Evolutionary conservation across 305 asterid species (phyloP).

Genomic region (Fraxinus baroniana): DNA sequence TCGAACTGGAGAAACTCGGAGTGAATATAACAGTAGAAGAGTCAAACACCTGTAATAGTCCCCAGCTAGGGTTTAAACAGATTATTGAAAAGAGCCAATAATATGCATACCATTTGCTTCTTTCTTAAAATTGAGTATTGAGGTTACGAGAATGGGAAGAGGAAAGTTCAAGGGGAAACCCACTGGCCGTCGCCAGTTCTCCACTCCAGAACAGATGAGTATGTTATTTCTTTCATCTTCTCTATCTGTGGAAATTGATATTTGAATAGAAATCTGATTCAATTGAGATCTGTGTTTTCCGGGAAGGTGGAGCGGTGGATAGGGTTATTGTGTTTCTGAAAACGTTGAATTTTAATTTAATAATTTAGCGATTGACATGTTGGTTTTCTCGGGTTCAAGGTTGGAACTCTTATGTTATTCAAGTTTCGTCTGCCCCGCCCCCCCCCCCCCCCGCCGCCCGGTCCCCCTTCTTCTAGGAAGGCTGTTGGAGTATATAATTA

Average conservation of each 20-base stretch:
- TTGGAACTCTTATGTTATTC: neutral
- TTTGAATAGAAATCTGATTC: neutral
- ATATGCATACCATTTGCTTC: neutral
- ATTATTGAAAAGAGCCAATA: neutral
- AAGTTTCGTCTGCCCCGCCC: neutral
- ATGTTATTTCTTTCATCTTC: neutral
- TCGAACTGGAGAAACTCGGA: neutral
- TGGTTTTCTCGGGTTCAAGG: neutral
- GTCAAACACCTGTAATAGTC: neutral
- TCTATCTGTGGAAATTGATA: neutral
- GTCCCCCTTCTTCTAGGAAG: no score
- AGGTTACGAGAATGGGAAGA: constrained; percentile 38
- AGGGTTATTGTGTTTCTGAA: neutral
- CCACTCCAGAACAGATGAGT: constrained; percentile 58
- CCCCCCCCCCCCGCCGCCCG: no score
- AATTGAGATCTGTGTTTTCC: neutral
- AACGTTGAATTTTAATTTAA: neutral
- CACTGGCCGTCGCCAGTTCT: constrained; percentile 68
- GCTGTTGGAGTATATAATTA: neutral
- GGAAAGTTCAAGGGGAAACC: constrained; percentile 66
- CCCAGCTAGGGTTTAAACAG: neutral
- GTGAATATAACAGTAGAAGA: neutral
- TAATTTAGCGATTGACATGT: neutral
- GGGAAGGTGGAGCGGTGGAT: neutral
- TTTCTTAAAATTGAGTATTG: neutral